A percentile compares a stretch with the other conserved stretches of the same genome.
These are phyloP conservation scores for Cenchrus fungigraminus DNA, from an alignment of 176 grass and related monocot genomes.

Conservation along the genomic window DNA sequence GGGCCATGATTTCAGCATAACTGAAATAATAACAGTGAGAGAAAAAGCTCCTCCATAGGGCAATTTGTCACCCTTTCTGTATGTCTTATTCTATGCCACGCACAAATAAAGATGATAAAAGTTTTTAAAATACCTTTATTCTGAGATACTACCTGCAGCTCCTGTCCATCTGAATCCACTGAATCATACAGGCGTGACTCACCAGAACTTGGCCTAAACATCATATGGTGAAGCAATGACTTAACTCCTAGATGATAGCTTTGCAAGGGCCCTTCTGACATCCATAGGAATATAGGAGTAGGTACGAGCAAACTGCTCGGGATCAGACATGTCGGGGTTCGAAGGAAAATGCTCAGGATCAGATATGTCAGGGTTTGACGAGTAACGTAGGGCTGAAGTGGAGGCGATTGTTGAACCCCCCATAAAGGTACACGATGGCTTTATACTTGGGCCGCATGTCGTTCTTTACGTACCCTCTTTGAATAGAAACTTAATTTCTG, in stretches of 20 bases:
- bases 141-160: conserved; percentile 3
- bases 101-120: neutral
- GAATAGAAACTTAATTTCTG: no score
- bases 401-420: no score
- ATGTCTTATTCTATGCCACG: conserved; percentile 13
- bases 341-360: conserved; percentile 22
- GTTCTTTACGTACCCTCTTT: no score
- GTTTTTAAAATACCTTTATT: conserved; percentile 34
- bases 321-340: conserved; percentile 40
- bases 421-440: no score
- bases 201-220: conserved; percentile 7
- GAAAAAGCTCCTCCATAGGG: neutral
- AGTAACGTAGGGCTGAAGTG: neutral
- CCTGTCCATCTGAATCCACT: conserved; percentile 41
- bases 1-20: conserved; percentile 6
- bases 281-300: conserved; percentile 27
- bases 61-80: neutral
- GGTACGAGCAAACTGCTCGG: conserved; percentile 29
- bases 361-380: conserved; percentile 16
- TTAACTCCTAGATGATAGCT: neutral
- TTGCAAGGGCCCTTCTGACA: conserved; percentile 42
- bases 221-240: conserved; percentile 11
- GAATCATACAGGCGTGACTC: conserved; percentile 21
- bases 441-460: no score
- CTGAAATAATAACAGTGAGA: neutral